Conservation (phyloP, 306 rosid genomes). For the Cicer judaicum region DNA sequence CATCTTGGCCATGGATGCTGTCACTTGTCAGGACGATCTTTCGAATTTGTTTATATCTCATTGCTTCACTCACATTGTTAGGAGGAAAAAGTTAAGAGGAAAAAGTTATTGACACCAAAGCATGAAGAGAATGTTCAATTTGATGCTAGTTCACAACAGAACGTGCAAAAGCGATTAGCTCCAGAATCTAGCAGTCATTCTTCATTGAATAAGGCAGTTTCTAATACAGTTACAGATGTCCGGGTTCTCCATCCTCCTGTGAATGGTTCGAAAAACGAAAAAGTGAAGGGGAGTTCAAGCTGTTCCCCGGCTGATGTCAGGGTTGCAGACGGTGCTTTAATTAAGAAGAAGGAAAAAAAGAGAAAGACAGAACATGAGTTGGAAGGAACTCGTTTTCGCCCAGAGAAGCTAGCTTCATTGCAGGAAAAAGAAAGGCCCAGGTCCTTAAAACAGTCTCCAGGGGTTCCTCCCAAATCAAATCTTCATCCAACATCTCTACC, state of each 20-base stretch:
- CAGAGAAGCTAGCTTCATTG: constrained; percentile 56
- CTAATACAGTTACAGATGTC: constrained; percentile 48
- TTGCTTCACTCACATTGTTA: constrained; percentile 43
- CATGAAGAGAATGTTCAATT: constrained; percentile 62
- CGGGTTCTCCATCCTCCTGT: constrained; percentile 53
- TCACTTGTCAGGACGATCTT: constrained; percentile 9
- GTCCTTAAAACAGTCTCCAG: constrained; percentile 65
- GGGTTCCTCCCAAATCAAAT: constrained; percentile 61
- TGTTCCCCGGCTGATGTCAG: constrained; percentile 61
- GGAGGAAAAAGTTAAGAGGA: constrained; percentile 82
- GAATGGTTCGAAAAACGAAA: constrained; percentile 68
- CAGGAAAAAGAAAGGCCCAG: constrained; percentile 67
- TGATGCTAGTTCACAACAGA: constrained; percentile 63
- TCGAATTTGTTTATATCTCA: constrained; percentile 23
- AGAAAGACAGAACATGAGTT: constrained; percentile 69
- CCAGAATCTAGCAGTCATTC: constrained; percentile 63
- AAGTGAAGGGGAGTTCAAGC: constrained; percentile 65
- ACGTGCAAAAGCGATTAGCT: constrained; percentile 57
- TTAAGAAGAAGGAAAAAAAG: constrained; percentile 63
- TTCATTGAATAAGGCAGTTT: constrained; percentile 56
- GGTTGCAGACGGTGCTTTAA: constrained; percentile 55
- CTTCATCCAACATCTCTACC: constrained; percentile 63
- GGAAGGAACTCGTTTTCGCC: constrained; percentile 58
- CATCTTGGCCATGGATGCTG: neutral
- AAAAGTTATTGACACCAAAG: constrained; percentile 61